Evolutionary conservation across 2,329 filamentous ascomycete species (phyloP).

Genomic region (Neonectria faginata): DNA sequence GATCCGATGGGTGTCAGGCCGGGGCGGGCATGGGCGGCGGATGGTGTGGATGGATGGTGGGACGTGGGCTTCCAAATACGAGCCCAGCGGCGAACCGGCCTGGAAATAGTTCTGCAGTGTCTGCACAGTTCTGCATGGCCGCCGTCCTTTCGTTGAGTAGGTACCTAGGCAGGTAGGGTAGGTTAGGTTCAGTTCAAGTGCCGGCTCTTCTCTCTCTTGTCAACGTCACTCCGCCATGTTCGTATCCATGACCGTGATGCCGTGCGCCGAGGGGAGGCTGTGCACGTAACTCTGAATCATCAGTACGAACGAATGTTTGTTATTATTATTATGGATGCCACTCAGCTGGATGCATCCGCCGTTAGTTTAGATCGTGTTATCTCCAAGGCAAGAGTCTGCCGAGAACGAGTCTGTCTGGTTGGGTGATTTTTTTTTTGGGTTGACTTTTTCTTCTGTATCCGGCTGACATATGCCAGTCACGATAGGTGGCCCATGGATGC

Average conservation of each 20-base stretch:
- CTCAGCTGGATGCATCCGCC: not conserved
- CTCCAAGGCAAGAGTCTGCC: not conserved
- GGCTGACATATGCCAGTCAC: slow-evolving; percentile 26
- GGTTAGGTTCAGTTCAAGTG: slow-evolving; percentile 7
- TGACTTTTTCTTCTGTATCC: not conserved
- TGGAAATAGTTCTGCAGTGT: slow-evolving; percentile 11
- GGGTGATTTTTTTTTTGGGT: not conserved
- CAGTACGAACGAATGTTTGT: not conserved
- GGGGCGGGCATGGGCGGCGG: not conserved
- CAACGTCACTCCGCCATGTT: slow-evolving; percentile 16
- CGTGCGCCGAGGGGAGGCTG: slow-evolving; percentile 14
- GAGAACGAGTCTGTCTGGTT: too few relatives aligned
- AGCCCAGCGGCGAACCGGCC: slow-evolving; percentile 24
- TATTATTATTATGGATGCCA: not conserved
- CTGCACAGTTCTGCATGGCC: not conserved
- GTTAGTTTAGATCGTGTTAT: not conserved
- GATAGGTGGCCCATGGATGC: not conserved
- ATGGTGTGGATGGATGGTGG: slow-evolving; percentile 15
- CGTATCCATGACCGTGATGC: slow-evolving; percentile 25
- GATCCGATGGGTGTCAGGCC: slow-evolving; percentile 6
- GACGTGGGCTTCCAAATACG: slow-evolving; percentile 28
- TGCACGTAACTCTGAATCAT: slow-evolving; percentile 11
- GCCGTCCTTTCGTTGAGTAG: not conserved
- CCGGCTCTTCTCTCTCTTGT: slow-evolving; percentile 5
- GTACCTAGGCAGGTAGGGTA: not conserved